Base-by-base conservation (phyloP, 768 basidiomycete genomes). In the Boletus barrowsii region DNA sequence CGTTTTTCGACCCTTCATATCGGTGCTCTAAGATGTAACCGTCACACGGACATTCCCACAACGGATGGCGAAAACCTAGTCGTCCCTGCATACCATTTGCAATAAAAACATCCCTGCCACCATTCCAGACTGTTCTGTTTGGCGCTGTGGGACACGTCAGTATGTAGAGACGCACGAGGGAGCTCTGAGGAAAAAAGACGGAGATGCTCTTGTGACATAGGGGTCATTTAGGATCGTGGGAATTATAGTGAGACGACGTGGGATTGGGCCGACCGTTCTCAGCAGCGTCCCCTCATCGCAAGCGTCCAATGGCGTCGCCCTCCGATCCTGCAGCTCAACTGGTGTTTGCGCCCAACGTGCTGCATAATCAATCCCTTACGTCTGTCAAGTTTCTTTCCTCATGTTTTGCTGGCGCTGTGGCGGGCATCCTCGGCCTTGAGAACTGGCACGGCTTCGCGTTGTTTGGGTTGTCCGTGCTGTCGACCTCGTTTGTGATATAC, bases 381-480 rank as follows among this genome's bases (percentile, higher is more conserved):
- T 86, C 79, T 47, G 79, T 88, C 65, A 92, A 92, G 64, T 93
- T 93, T 72, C 68, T 93, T 37, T 83, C 90, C 10, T 76, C 91
- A 10, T 91, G 88, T 71, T 90, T 93, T 64, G 83, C 91, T 18
- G 94, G 94, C 39, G 88, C 92, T 0, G 84, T 86, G 2, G 90
- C 93, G 1, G 94, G 94, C 29, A 86, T 94, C 55, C 83, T 97
- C 10, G 94, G 94, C 20, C 81, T 96, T 22, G 83, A 90, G 64
- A 95, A 94, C 71, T 83, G 82, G 76, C 74, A 77, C 44, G 94
- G 94, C 20, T 95, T 96, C 69, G 77, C 81, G 32, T 72, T 95
- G 58, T 94, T 97, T 74, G 65, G 85, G 50, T 62, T 75, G 22
- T 80, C 90, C 0, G 87, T 84, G 3, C 67, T 90, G 44, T 72